phyloP scores from a whole-genome alignment of 768 basidiomycete species.

The Suillus variegatus region DNA sequence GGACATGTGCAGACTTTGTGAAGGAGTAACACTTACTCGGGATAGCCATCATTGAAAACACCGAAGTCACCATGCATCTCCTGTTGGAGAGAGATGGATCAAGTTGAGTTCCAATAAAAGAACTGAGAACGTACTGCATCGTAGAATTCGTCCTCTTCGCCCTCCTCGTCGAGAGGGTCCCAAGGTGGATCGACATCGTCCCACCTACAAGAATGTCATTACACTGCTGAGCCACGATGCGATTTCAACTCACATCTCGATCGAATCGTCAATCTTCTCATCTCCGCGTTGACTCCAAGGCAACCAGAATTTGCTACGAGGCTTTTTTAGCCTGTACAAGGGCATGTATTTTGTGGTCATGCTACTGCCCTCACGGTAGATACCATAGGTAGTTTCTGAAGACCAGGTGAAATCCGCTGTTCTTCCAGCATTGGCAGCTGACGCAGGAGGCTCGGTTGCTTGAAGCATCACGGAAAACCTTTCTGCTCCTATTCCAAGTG shows the following conservation, averaged over 20 bases:
- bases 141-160: slow-evolving; percentile 21
- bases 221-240: too few species aligned
- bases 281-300: slow-evolving; percentile 10
- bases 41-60: slow-evolving; percentile 5
- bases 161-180: slow-evolving; percentile 28
- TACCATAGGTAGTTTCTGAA: slow-evolving; percentile 14
- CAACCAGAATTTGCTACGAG: not conserved
- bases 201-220: slow-evolving; percentile 20
- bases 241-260: not conserved
- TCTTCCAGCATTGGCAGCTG: slow-evolving; percentile 13
- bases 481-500: slow-evolving; percentile 20
- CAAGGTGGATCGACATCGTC: slow-evolving; percentile 18
- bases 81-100: not conserved
- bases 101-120: not conserved
- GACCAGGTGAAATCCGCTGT: slow-evolving; percentile 17
- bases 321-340: slow-evolving; percentile 26
- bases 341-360: slow-evolving; percentile 21
- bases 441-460: slow-evolving; percentile 11
- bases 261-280: slow-evolving; percentile 5
- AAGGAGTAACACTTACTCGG: not conserved
- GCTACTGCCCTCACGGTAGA: slow-evolving; percentile 24
- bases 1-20: not conserved
- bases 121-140: not conserved
- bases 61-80: slow-evolving; percentile 2
- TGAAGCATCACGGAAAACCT: slow-evolving; percentile 23